phyloP scores from a whole-genome alignment of 768 basidiomycete genomes.

The Pleurotus tuoliensis region DNA sequence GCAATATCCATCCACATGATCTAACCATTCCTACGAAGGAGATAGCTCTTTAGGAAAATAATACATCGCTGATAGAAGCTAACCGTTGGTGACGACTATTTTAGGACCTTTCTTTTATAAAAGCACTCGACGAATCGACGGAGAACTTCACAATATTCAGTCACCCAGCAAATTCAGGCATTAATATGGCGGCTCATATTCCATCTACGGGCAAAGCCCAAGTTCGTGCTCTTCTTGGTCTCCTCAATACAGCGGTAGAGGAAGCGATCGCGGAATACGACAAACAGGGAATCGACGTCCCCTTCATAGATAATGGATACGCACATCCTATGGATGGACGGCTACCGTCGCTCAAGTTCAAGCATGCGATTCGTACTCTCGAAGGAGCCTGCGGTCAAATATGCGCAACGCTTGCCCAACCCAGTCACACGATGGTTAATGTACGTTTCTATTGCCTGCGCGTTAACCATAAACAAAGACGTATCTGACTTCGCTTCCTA shows the following conservation, averaged over 20 bases:
- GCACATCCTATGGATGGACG: conserved; percentile 7
- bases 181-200: background rate
- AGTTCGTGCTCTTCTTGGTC: conserved; percentile 23
- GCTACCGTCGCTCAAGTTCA: conserved; percentile 7
- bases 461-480: background rate
- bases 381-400: conserved; percentile 19
- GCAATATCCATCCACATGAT: no score
- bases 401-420: conserved; percentile 15
- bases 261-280: conserved; percentile 15
- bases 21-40: no score
- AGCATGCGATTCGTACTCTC: conserved; percentile 13
- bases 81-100: no score
- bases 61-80: no score
- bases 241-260: conserved; percentile 23
- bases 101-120: no score
- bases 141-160: no score
- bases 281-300: conserved; percentile 8
- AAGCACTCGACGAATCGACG: no score
- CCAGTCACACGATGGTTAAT: conserved; percentile 14
- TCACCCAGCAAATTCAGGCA: no score
- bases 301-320: conserved; percentile 3
- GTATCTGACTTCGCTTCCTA: background rate
- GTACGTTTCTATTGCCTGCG: conserved; percentile 4
- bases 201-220: conserved; percentile 12
- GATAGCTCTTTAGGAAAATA: no score